Evolutionary conservation across 2,329 filamentous ascomycete species (phyloP).

Genomic region (Beauveria bassiana): DNA sequence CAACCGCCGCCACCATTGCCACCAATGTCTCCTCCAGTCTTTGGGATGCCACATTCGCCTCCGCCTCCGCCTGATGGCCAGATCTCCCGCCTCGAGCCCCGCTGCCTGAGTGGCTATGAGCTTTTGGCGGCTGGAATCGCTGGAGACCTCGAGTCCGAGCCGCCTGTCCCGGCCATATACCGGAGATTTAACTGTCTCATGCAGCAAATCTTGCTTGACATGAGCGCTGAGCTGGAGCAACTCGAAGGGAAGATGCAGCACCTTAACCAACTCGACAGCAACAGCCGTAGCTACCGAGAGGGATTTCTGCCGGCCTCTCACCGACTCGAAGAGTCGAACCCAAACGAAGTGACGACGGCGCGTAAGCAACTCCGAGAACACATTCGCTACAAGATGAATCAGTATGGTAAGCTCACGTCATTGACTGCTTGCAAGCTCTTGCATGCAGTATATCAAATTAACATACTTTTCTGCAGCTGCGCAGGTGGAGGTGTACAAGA

Average conservation of each 20-base stretch:
- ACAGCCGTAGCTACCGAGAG: conserved; percentile 33
- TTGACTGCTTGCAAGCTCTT: neutral
- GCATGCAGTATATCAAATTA: neutral
- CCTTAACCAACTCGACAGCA: conserved; percentile 54
- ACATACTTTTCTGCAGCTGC: conserved; percentile 42
- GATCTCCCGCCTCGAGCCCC: conserved; percentile 25
- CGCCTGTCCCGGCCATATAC: conserved; percentile 56
- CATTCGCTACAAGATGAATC: conserved; percentile 57
- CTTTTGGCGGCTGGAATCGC: conserved; percentile 48
- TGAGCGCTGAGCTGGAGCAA: conserved; percentile 78
- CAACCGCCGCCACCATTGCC: neutral
- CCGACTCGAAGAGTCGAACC: conserved; percentile 45
- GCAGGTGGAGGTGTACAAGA: neutral
- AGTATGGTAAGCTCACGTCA: conserved; percentile 51
- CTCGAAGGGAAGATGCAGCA: conserved; percentile 69
- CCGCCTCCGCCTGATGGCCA: neutral
- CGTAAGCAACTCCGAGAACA: conserved; percentile 53
- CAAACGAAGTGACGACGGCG: conserved; percentile 50
- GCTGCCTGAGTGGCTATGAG: conserved; percentile 52
- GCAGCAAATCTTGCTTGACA: conserved; percentile 70
- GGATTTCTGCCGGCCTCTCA: conserved; percentile 51
- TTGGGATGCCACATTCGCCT: neutral
- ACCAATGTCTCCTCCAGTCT: neutral
- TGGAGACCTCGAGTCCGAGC: conserved; percentile 16
- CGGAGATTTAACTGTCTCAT: conserved; percentile 76